These are phyloP conservation scores for Mycena belliarum DNA, from an alignment of 768 basidiomycete genomes.

Conservation along the genomic window DNA sequence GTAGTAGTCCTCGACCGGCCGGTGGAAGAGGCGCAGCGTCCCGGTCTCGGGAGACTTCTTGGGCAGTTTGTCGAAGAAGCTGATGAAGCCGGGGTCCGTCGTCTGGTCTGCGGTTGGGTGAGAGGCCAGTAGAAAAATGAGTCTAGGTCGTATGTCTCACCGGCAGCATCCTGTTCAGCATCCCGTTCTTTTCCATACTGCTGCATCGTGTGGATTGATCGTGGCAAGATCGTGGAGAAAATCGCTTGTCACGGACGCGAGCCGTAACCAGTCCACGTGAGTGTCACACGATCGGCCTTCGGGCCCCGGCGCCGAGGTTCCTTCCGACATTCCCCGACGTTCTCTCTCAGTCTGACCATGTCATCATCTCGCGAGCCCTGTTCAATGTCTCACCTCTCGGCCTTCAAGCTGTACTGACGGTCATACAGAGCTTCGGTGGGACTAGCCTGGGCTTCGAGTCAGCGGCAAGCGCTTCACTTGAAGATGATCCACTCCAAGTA, in stretches of 20 bases:
- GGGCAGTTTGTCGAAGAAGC: slow-evolving; percentile 64
- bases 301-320: no score
- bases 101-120: slow-evolving; percentile 46
- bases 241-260: slow-evolving; percentile 4
- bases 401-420: no score
- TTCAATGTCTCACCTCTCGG: no score
- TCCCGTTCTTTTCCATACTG: slow-evolving; percentile 55
- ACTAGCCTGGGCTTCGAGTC: no score
- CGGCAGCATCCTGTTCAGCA: slow-evolving; percentile 32
- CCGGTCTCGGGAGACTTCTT: slow-evolving; percentile 75
- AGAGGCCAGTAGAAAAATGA: not conserved
- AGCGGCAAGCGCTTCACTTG: no score
- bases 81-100: slow-evolving; percentile 78
- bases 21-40: slow-evolving; percentile 85
- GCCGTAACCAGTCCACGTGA: not conserved
- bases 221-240: not conserved
- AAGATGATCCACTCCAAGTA: no score
- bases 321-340: no score
- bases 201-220: slow-evolving; percentile 8
- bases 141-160: not conserved
- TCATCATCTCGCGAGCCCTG: no score
- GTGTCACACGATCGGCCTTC: no score
- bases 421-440: no score
- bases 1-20: slow-evolving; percentile 65
- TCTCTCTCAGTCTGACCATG: no score